A percentile compares a stretch with the other conserved stretches of the same genome.
phyloP scores from a whole-genome alignment of 805 yeast genomes.

The Suhomyces tanzawaensis region DNA sequence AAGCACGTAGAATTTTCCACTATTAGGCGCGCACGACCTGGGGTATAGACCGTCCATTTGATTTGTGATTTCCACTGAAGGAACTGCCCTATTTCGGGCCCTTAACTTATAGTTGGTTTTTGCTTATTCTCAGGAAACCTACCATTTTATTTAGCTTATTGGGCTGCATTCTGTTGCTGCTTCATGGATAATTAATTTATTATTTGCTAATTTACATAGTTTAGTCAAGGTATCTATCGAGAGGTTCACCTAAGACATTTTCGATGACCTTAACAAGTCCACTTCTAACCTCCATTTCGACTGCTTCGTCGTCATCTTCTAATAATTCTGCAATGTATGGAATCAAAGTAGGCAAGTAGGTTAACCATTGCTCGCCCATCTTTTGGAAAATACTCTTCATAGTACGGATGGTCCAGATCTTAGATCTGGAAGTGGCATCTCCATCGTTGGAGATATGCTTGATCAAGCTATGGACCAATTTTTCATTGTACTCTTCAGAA shows the following conservation, averaged over 20 bases:
- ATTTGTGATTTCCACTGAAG: too few relatives aligned
- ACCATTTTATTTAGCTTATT: too few relatives aligned
- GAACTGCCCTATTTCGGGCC: too few relatives aligned
- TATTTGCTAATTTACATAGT: too few relatives aligned
- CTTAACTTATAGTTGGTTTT: too few relatives aligned
- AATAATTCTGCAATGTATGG: constrained; percentile 93
- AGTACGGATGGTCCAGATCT: constrained; percentile 78
- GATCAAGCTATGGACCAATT: constrained; percentile 45
- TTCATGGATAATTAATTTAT: too few relatives aligned
- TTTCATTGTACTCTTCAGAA: constrained; percentile 69
- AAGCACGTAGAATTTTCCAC: constrained; percentile 5
- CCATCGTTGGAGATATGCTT: constrained; percentile 36
- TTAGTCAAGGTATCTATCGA: constrained; percentile 74
- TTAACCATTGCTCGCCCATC: constrained; percentile 93
- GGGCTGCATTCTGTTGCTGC: too few relatives aligned
- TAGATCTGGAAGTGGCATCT: constrained; percentile 60
- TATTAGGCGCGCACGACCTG: constrained; percentile 1
- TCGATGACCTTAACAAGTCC: constrained; percentile 91
- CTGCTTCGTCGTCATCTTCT: constrained; percentile 94
- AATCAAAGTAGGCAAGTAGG: constrained; percentile 86
- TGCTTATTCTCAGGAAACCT: too few relatives aligned
- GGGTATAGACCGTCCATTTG: too few relatives aligned
- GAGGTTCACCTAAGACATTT: constrained; percentile 89
- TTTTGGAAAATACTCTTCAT: constrained; percentile 81
- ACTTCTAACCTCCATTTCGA: constrained; percentile 85